A percentile compares a stretch with the other conserved stretches of the same genome.
Conservation (phyloP, 108 stramenopile species). For the Pelagomonas calceolata region DNA sequence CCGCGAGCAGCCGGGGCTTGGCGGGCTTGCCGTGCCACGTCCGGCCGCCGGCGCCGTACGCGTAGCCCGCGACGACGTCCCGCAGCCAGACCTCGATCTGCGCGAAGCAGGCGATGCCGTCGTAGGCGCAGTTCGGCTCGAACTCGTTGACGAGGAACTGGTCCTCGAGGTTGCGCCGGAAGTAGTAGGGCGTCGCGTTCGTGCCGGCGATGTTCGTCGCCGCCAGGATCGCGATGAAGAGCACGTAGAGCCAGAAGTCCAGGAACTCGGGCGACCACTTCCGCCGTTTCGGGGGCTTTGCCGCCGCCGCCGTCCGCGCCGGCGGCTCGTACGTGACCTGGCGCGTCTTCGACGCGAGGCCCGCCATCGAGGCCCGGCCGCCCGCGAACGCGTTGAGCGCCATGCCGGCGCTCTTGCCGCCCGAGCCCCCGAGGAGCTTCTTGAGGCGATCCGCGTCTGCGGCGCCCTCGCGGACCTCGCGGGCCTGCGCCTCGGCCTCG, state of each 20-base stretch:
- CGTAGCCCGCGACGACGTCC: neutral
- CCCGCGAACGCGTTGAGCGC: too few species aligned
- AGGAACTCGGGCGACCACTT: neutral
- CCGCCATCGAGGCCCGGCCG: too few species aligned
- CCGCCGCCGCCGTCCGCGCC: too few species aligned
- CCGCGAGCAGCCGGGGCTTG: neutral
- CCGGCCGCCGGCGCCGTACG: neutral
- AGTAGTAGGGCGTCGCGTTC: neutral
- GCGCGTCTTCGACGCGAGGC: too few species aligned
- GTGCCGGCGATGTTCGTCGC: neutral
- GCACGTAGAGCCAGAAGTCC: neutral
- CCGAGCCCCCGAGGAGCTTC: too few species aligned
- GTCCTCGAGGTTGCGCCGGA: neutral
- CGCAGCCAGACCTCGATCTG: neutral
- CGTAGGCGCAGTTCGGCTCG: neutral
- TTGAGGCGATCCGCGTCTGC: too few species aligned
- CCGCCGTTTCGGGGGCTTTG: too few species aligned
- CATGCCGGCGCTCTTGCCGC: too few species aligned
- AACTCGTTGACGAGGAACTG: neutral
- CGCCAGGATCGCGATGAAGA: neutral
- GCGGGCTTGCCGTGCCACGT: too few species aligned
- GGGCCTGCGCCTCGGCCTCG: too few species aligned
- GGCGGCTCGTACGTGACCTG: too few species aligned
- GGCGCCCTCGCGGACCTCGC: too few species aligned
- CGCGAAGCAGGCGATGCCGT: neutral